These are phyloP conservation scores for Saccharomycopsis selenospora DNA, from an alignment of 805 yeast species.

Conservation along the genomic window DNA sequence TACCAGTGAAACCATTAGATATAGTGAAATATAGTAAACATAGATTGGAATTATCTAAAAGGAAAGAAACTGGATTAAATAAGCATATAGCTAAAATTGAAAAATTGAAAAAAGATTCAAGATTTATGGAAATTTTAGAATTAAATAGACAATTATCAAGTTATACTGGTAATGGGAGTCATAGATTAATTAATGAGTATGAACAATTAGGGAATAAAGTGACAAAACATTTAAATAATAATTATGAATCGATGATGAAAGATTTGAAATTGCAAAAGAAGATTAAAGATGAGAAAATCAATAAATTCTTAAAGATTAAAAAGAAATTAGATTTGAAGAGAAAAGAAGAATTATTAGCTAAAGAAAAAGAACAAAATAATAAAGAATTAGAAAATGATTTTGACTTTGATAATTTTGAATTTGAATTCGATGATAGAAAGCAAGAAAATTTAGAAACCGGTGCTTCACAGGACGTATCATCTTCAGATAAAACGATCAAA, in stretches of 20 bases:
- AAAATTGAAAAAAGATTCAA: slow-evolving; percentile 1
- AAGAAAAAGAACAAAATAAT: slow-evolving; percentile 1
- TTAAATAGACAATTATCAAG: slow-evolving; percentile 15
- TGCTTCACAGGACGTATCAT: too few relatives aligned
- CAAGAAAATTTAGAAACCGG: too few relatives aligned
- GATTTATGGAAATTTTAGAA: slow-evolving; percentile 5
- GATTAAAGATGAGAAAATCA: not conserved
- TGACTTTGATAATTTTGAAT: slow-evolving; percentile 20
- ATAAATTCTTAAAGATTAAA: not conserved
- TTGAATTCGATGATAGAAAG: slow-evolving; percentile 21
- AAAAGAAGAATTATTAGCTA: not conserved
- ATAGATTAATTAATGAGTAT: not conserved
- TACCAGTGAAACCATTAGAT: slow-evolving; percentile 36
- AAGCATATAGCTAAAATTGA: slow-evolving; percentile 6
- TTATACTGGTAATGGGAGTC: slow-evolving; percentile 6
- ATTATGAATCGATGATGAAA: not conserved
- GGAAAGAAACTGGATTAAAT: slow-evolving; percentile 22
- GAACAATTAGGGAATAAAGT: slow-evolving; percentile 9
- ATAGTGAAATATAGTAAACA: slow-evolving; percentile 49
- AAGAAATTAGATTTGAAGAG: not conserved
- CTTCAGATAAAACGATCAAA: too few relatives aligned
- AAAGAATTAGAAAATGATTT: slow-evolving; percentile 11
- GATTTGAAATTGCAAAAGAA: not conserved
- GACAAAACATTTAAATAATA: slow-evolving; percentile 5
- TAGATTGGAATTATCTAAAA: slow-evolving; percentile 34